A percentile compares a stretch with the other conserved stretches of the same genome.
Conservation (phyloP, 768 basidiomycete species). For the Pleurotus cornucopiae region DNA sequence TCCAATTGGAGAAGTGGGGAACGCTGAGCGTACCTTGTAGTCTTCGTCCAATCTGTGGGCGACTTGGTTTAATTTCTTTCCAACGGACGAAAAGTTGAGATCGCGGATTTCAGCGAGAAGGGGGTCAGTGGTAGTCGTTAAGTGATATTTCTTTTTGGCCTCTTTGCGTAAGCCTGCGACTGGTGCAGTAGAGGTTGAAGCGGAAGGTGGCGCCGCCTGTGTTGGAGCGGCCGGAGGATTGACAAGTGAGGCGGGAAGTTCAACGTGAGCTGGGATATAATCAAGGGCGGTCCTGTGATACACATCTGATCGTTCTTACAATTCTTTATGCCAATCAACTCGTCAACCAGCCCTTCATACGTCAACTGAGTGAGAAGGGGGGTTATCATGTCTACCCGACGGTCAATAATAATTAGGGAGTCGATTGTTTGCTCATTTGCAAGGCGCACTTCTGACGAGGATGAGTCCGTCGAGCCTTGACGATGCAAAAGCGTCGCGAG, state of each 20-base stretch:
- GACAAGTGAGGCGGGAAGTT: conserved; percentile 71
- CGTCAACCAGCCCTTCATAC: conserved; percentile 94
- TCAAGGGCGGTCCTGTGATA: conserved; percentile 8
- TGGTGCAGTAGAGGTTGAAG: conserved; percentile 33
- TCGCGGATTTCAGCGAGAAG: conserved; percentile 83
- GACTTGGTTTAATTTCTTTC: conserved; percentile 71
- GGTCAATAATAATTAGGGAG: conserved; percentile 83
- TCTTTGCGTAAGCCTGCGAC: conserved; percentile 60
- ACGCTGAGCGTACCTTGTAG: conserved; percentile 61
- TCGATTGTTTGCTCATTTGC: conserved; percentile 66
- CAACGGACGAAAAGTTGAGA: conserved; percentile 88
- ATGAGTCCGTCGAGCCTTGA: conserved; percentile 33
- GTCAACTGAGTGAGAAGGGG: conserved; percentile 94
- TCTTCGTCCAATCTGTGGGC: conserved; percentile 88
- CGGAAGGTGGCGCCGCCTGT: conserved; percentile 33
- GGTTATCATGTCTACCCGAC: conserved; percentile 92
- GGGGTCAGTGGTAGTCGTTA: conserved; percentile 75
- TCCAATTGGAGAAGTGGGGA: too few relatives aligned
- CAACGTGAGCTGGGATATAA: conserved; percentile 58
- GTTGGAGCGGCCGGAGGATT: conserved; percentile 46
- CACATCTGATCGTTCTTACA: conserved; percentile 45
- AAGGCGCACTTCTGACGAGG: conserved; percentile 35
- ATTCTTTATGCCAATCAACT: conserved; percentile 85
- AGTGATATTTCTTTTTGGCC: conserved; percentile 85
- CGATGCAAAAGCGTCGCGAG: conserved; percentile 69